phyloP scores from a whole-genome alignment of 768 basidiomycete species.

The Suillus brevipes region DNA sequence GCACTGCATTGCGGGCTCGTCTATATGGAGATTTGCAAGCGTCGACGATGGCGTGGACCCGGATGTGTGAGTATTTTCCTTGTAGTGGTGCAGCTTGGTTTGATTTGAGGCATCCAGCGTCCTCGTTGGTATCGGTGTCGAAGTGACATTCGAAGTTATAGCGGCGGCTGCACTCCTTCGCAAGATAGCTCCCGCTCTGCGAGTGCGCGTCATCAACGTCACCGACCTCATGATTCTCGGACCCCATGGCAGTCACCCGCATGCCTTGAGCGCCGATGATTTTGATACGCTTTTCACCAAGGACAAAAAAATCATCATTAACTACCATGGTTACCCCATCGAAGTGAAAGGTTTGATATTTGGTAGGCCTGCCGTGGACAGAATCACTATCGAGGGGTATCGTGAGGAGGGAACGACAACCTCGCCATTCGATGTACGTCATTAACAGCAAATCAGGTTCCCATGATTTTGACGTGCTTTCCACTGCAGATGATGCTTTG shows the following conservation, averaged over 20 bases:
- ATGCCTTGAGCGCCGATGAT: constrained; percentile 59
- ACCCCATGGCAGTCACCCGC: constrained; percentile 70
- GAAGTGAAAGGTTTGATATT: constrained; percentile 68
- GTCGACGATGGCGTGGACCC: constrained; percentile 70
- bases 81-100: not conserved
- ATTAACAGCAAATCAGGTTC: not conserved
- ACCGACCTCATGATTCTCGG: constrained; percentile 87
- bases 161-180: constrained; percentile 81
- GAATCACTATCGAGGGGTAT: constrained; percentile 63
- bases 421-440: constrained; percentile 71
- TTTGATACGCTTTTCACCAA: constrained; percentile 74
- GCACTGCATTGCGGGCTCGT: constrained; percentile 87
- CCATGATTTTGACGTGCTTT: constrained; percentile 1
- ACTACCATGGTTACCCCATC: constrained; percentile 82
- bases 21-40: constrained; percentile 83
- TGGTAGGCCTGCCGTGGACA: constrained; percentile 49
- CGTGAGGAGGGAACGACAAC: constrained; percentile 79
- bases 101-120: constrained; percentile 43
- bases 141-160: constrained; percentile 87
- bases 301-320: constrained; percentile 71
- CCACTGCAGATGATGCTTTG: constrained; percentile 67
- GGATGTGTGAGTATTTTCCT: constrained; percentile 53
- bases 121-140: constrained; percentile 84
- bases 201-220: constrained; percentile 86
- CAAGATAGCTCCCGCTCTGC: constrained; percentile 64